Conservation (phyloP, 768 basidiomycete species). For the Tricholoma furcatifolium region DNA sequence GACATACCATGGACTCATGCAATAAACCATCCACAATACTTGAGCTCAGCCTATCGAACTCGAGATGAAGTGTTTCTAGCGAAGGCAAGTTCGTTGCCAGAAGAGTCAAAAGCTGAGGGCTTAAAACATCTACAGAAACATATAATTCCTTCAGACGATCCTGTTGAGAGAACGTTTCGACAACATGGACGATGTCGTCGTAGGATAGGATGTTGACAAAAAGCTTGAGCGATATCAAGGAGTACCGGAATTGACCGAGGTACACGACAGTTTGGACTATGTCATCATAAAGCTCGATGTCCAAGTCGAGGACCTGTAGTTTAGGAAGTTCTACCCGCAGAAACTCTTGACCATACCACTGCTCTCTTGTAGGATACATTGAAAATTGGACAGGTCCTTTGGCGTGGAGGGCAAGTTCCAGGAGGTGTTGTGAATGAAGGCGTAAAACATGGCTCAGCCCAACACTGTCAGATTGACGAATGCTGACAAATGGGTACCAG, state of each 20-base stretch:
- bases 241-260: slow-evolving; percentile 2
- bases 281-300: slow-evolving; percentile 1
- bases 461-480: slow-evolving; percentile 14
- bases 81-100: slow-evolving; percentile 8
- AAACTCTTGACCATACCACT: slow-evolving; percentile 11
- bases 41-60: slow-evolving; percentile 3
- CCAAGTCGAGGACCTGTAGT: slow-evolving; percentile 5
- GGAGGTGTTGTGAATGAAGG: slow-evolving; percentile 17
- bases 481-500: slow-evolving; percentile 13
- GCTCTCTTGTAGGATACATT: not conserved
- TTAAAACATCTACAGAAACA: slow-evolving; percentile 3
- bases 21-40: not conserved
- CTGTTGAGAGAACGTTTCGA: not conserved
- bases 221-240: slow-evolving; percentile 6
- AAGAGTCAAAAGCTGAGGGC: slow-evolving; percentile 5
- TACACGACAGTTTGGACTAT: slow-evolving; percentile 2
- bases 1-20: not conserved
- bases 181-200: slow-evolving; percentile 1
- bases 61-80: slow-evolving; percentile 1
- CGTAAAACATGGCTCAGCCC: slow-evolving; percentile 21
- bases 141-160: slow-evolving; percentile 1
- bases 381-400: not conserved
- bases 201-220: slow-evolving; percentile 1
- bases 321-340: slow-evolving; percentile 1
- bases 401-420: slow-evolving; percentile 12